Conservation (phyloP, 495 filamentous ascomycete species). For the Neurospora sp. region DNA sequence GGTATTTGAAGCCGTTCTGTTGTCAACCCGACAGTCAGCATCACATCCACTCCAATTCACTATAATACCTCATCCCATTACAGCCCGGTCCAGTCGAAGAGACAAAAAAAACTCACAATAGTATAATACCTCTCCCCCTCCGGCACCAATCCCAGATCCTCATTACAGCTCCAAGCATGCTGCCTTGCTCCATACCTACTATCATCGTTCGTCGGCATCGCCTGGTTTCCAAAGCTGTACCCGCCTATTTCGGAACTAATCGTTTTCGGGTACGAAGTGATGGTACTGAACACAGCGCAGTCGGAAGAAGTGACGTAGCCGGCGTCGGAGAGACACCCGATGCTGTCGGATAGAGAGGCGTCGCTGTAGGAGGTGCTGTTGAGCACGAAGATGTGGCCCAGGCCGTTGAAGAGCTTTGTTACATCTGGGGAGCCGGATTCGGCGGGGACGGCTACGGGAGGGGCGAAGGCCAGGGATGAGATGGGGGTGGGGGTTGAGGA, state of each 20-base stretch:
- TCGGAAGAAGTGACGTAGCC: conserved; percentile 13
- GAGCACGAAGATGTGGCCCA: conserved; percentile 19
- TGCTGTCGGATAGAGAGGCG: conserved; percentile 8
- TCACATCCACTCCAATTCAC: conserved; percentile 6
- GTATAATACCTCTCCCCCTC: conserved; percentile 19
- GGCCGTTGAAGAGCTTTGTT: conserved; percentile 14
- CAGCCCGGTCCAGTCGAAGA: too few relatives aligned
- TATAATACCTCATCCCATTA: conserved; percentile 15
- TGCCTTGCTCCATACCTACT: conserved; percentile 18
- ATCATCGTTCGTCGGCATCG: conserved; percentile 24
- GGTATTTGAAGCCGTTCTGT: conserved; percentile 17
- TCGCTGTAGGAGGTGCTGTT: conserved; percentile 12
- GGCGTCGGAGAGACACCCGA: conserved; percentile 23
- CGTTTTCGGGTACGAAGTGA: conserved; percentile 14
- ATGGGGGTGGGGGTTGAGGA: background rate
- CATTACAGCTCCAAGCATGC: conserved; percentile 18
- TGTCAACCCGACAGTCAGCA: too few relatives aligned
- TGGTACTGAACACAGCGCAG: conserved; percentile 23
- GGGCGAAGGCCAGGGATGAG: background rate
- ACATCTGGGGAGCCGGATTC: background rate
- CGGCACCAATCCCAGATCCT: background rate
- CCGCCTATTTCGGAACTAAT: conserved; percentile 17
- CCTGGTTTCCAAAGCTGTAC: conserved; percentile 23
- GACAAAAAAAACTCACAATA: conserved; percentile 10
- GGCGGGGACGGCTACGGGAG: background rate